Percentiles rank a stretch among this genome's conserved stretches.
phyloP scores from a whole-genome alignment of 768 basidiomycete genomes.

The Asterophora lycoperdoides region DNA sequence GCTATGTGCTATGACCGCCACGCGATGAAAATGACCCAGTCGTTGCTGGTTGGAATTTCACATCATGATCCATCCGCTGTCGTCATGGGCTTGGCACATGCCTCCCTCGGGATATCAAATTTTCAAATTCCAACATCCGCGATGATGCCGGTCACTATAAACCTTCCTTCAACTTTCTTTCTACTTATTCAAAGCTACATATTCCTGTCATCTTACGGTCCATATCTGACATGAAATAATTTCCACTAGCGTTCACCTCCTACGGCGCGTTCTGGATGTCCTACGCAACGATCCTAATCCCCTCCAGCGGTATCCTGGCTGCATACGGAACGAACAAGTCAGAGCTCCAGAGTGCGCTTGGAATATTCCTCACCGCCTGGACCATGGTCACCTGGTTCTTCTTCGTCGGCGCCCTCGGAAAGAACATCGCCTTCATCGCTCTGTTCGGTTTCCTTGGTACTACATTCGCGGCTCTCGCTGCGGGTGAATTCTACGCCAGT shows the following conservation, averaged over 20 bases:
- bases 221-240: constrained; percentile 2
- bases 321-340: constrained; percentile 43
- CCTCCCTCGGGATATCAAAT: too few species aligned
- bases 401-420: constrained; percentile 41
- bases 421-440: constrained; percentile 34
- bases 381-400: constrained; percentile 60
- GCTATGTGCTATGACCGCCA: background rate
- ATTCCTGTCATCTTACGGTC: too few species aligned
- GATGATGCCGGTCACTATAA: too few species aligned
- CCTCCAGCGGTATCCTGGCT: constrained; percentile 54
- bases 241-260: constrained; percentile 61
- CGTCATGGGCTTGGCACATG: background rate
- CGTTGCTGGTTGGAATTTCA: background rate
- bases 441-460: constrained; percentile 34
- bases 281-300: constrained; percentile 69
- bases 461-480: constrained; percentile 42
- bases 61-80: background rate
- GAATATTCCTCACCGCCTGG: constrained; percentile 75
- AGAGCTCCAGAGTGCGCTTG: constrained; percentile 53
- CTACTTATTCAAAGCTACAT: too few species aligned
- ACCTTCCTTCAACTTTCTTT: too few species aligned
- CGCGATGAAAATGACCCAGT: background rate
- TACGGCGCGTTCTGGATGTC: constrained; percentile 92
- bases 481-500: constrained; percentile 30
- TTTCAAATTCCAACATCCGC: too few species aligned